Evolutionary conservation across 169 alveolate species (phyloP), one percentile per base, ranked within the genome.

Genomic region (Plasmodium gallinaceum): DNA sequence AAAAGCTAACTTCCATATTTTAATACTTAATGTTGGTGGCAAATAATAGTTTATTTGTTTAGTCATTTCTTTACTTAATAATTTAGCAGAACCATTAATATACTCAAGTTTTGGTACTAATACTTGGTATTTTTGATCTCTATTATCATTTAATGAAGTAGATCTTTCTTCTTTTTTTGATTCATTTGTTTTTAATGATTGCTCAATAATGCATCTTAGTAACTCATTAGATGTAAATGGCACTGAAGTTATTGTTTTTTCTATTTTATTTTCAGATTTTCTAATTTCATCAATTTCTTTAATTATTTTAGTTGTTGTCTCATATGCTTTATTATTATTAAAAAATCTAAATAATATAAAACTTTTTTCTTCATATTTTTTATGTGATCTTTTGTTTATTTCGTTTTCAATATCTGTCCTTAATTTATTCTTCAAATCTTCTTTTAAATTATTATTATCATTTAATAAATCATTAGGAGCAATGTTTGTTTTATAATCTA

Each of bases 21-120:
- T 91, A 22, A 94, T 92, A 16, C 95, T 93, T n/a, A 92, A 74
- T 4, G 94, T 90, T 5, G 96, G 95, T 20, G 96, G 96, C 20
- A 94, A 88, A 73, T 73, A 78, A 37, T 92, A 91, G 37, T 75
- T 69, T 10, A 94, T 88, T 74, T 92, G 93, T 66, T 74, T 78
- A 0, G 93, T 92, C 93, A 94, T 94, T 24, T 92, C 93, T 37
- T 80, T 76, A 9, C 37, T 92, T 66, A 94, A 75, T 65, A 94
- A 83, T 68, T 62, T 83, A 5, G 66, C 91, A 39, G 85, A 22
- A 46, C 83, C 91, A 46, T 39, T 83, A 18, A 68, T 69, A 61
- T 83, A 83, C 37, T 68, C 91, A 46, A 83, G 45, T 58, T 83
- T 83, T 0, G 91, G 91, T 10, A 39, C 43, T 60, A 62, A 66